Conservation (phyloP, 1,284 basidiomycete species). For the Fomitopsis pinicola region DNA sequence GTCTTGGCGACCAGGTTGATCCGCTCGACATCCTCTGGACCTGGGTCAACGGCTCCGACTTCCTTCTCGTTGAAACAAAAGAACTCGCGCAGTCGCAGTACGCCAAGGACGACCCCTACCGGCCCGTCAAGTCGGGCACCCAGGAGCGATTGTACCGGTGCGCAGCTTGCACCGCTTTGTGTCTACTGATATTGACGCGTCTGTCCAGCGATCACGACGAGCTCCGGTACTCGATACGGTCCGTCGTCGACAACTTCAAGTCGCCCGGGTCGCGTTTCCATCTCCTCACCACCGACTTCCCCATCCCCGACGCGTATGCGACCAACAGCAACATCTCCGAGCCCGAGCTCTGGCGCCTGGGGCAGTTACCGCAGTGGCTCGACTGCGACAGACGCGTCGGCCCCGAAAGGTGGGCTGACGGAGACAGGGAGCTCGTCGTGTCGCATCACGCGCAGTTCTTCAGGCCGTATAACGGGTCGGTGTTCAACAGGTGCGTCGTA, state of each 20-base stretch:
- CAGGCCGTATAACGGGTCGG: conserved; percentile 21
- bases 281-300: conserved; percentile 26
- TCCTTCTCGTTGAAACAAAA: conserved; percentile 18
- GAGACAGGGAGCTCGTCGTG: conserved; percentile 19
- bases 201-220: conserved; percentile 25
- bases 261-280: conserved; percentile 19
- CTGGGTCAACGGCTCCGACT: conserved; percentile 28
- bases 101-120: conserved; percentile 18
- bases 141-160: conserved; percentile 25
- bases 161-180: no score
- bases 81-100: conserved; percentile 11
- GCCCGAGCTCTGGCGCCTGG: conserved; percentile 5
- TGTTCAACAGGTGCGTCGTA: conserved; percentile 22
- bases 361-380: conserved; percentile 10
- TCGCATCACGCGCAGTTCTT: conserved; percentile 26
- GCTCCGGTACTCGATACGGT: conserved; percentile 25
- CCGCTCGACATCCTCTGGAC: conserved; percentile 26
- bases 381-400: conserved; percentile 1
- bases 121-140: conserved; percentile 17
- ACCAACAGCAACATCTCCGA: conserved; percentile 1
- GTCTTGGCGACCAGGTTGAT: conserved; percentile 16
- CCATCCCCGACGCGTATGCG: conserved; percentile 10
- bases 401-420: conserved; percentile 7
- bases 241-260: conserved; percentile 23
- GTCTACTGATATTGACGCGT: not conserved